A percentile compares a stretch with the other conserved stretches of the same genome.
phyloP scores from a whole-genome alignment of 2,329 filamentous ascomycete genomes.

The Alternaria triticina region DNA sequence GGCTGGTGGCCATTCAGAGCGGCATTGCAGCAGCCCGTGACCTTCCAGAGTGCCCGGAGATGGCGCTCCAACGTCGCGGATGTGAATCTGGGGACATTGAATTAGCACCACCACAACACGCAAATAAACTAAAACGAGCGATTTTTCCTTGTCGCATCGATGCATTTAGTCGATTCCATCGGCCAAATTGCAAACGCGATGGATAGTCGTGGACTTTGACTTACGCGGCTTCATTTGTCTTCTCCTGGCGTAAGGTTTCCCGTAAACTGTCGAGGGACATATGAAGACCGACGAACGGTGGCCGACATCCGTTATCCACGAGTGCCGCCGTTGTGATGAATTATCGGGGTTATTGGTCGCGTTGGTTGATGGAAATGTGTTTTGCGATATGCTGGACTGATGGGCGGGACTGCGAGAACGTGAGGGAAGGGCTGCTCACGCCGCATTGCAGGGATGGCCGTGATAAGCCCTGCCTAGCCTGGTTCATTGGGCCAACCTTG shows the following conservation, averaged over 20 bases:
- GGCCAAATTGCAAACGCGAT: slow-evolving; percentile 24
- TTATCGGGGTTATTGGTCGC: slow-evolving; percentile 36
- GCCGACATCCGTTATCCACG: slow-evolving; percentile 58
- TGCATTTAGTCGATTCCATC: slow-evolving; percentile 18
- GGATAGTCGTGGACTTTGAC: slow-evolving; percentile 30
- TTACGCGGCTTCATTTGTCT: slow-evolving; percentile 54
- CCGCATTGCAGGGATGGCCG: slow-evolving; percentile 16
- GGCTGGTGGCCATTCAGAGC: slow-evolving; percentile 60
- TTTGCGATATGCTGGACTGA: slow-evolving; percentile 37
- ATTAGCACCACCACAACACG: slow-evolving; percentile 49
- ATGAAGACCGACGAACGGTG: slow-evolving; percentile 48
- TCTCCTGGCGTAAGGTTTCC: slow-evolving; percentile 49
- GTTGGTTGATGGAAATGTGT: slow-evolving; percentile 45
- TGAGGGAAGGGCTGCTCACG: slow-evolving; percentile 29
- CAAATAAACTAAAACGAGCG: slow-evolving; percentile 47
- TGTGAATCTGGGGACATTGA: slow-evolving; percentile 74
- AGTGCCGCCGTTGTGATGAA: slow-evolving; percentile 50
- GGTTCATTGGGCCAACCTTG: slow-evolving; percentile 7
- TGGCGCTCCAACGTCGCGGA: slow-evolving; percentile 66
- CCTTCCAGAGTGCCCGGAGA: slow-evolving; percentile 83
- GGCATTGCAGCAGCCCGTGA: slow-evolving; percentile 61
- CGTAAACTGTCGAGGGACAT: slow-evolving; percentile 57
- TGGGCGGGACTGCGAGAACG: slow-evolving; percentile 36
- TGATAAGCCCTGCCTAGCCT: slow-evolving; percentile 36
- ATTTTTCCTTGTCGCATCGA: slow-evolving; percentile 50